phyloP scores from a whole-genome alignment of 2,329 filamentous ascomycete genomes.

The Colletotrichum gloeosporioides region DNA sequence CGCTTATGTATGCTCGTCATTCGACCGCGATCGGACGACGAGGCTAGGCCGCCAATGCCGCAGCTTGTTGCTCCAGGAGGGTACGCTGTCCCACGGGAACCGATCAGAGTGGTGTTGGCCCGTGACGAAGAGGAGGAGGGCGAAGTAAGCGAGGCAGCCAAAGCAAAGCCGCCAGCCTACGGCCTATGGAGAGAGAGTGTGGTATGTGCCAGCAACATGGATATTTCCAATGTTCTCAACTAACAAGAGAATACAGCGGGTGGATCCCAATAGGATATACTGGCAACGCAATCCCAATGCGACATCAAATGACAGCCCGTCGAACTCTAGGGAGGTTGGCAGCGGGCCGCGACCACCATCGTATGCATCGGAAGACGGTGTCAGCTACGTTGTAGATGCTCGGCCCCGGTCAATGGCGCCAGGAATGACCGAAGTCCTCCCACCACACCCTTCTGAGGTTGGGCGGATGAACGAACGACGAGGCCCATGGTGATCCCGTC shows the following conservation, averaged over 20 bases:
- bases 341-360: conserved; percentile 67
- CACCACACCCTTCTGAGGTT: conserved; percentile 54
- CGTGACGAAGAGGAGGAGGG: conserved; percentile 73
- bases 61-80: conserved; percentile 62
- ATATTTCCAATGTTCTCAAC: background rate
- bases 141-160: conserved; percentile 52
- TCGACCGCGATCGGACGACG: conserved; percentile 40
- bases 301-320: conserved; percentile 14
- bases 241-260: conserved; percentile 54
- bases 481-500: background rate
- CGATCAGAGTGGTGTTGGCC: conserved; percentile 78
- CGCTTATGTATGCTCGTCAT: conserved; percentile 73
- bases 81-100: conserved; percentile 73
- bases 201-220: conserved; percentile 51
- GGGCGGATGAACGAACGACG: conserved; percentile 25
- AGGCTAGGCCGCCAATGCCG: conserved; percentile 27
- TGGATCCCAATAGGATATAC: conserved; percentile 81
- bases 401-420: conserved; percentile 63
- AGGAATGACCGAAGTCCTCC: conserved; percentile 30
- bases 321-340: conserved; percentile 21
- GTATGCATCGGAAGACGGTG: conserved; percentile 77
- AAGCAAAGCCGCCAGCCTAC: conserved; percentile 79
- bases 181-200: conserved; percentile 85
- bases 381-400: conserved; percentile 74
- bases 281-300: conserved; percentile 72